A percentile compares a stretch with the other conserved stretches of the same genome.
phyloP scores from a whole-genome alignment of 192 early-diverging fungal species.

The Coemansia sp. region DNA sequence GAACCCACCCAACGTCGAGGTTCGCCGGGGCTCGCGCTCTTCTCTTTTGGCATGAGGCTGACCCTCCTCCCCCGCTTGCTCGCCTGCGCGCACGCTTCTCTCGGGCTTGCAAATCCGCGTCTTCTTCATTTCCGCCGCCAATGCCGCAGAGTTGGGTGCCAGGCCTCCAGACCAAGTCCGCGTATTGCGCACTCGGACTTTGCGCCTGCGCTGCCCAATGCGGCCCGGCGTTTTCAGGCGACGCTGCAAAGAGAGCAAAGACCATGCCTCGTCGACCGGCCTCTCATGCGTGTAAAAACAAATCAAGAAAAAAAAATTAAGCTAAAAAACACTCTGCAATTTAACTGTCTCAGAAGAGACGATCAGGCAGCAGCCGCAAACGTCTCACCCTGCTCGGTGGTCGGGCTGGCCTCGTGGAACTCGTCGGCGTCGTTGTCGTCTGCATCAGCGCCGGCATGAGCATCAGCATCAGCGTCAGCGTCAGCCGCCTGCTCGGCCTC shows the following conservation, averaged over 20 bases:
- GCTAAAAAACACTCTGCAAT: neutral
- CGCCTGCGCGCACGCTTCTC: constrained; percentile 10
- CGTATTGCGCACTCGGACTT: too few species aligned
- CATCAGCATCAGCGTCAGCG: constrained; percentile 10
- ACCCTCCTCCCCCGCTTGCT: neutral
- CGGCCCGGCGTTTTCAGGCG: too few species aligned
- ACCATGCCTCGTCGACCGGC: neutral
- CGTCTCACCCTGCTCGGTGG: constrained; percentile 5
- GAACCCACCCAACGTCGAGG: neutral
- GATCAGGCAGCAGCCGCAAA: neutral
- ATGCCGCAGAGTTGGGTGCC: neutral
- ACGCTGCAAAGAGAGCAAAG: too few species aligned
- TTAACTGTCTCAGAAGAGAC: neutral
- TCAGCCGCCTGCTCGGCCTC: neutral
- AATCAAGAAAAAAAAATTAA: neutral
- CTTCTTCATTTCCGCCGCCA: neutral
- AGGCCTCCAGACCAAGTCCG: too few species aligned
- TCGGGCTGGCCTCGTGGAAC: constrained; percentile 42
- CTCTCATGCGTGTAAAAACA: neutral
- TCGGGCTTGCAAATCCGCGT: constrained; percentile 6
- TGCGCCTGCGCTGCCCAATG: too few species aligned
- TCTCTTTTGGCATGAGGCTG: neutral
- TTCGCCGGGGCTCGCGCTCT: neutral
- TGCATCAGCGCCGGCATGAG: neutral
- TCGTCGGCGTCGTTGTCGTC: constrained; percentile 31